Evolutionary conservation across 2,329 filamentous ascomycete species (phyloP).

Genomic region (Grosmannia clavigera): DNA sequence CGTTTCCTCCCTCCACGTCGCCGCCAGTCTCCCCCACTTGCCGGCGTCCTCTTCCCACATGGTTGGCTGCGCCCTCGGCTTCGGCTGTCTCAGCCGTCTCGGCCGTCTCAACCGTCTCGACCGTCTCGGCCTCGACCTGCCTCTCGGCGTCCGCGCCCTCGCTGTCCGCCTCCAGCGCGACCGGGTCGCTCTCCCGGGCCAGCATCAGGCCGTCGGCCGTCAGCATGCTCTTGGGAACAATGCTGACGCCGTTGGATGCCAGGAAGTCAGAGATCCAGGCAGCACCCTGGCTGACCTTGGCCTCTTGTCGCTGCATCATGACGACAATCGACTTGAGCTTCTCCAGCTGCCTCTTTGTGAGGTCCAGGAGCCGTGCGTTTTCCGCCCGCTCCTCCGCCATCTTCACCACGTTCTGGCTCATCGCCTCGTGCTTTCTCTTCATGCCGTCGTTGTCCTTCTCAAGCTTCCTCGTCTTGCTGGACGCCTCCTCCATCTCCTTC

Average conservation of each 20-base stretch:
- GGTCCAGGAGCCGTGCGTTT: conserved; percentile 63
- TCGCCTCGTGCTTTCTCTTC: conserved; percentile 85
- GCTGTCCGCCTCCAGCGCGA: conserved; percentile 40
- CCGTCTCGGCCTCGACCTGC: conserved; percentile 8
- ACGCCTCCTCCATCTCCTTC: conserved; percentile 99
- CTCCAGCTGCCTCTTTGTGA: conserved; percentile 71
- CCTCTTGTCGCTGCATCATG: conserved; percentile 86
- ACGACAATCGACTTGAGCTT: conserved; percentile 92
- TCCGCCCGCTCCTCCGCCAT: conserved; percentile 90
- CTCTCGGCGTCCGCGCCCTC: conserved; percentile 35
- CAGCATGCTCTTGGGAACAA: not conserved
- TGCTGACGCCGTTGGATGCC: conserved; percentile 31
- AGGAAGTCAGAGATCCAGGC: not conserved
- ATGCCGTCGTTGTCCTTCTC: conserved; percentile 92
- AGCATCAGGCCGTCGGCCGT: not conserved
- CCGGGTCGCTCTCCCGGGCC: conserved; percentile 28
- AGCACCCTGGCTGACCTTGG: not conserved
- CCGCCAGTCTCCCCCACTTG: conserved; percentile 19
- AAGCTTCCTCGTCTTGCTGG: conserved; percentile 91
- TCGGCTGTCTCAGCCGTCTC: not conserved
- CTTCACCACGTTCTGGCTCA: conserved; percentile 86
- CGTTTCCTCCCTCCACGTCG: not conserved
- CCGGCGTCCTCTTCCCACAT: conserved; percentile 1
- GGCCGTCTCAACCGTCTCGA: not conserved
- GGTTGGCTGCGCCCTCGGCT: conserved; percentile 14